Base-by-base conservation (phyloP, 805 yeast genomes). In the Maudiozyma saulgeensis region DNA sequence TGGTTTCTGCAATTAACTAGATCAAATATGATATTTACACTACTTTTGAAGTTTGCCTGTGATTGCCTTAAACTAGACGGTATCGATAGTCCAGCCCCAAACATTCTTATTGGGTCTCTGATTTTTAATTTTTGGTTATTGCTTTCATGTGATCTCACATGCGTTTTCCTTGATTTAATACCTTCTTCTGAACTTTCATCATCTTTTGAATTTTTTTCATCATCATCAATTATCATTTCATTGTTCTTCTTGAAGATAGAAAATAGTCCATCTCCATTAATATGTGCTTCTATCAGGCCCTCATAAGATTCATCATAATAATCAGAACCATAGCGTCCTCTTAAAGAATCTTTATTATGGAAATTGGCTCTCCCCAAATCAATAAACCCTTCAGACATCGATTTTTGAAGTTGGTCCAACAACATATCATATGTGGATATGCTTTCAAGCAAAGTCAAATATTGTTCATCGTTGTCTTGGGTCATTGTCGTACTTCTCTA, bases 291-390 rank as follows among this genome's bases (percentile, higher is more conserved):
- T 16, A 55, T 35, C 34, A 56, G 53, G 9, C 69, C 68, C n/a
- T 40, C 54, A 46, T 58, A 62, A 0, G 58, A 51, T 31, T 60
- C 52, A 49, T 64, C 67, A 62, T 64, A 65, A 43, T 65, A 64
- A 46, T 63, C 67, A 39, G 46, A 39, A n/a, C 69, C 69, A 46
- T 61, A 65, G 23, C 59, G 52, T 4, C 67, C 67, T 39, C 64
- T 49, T 34, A 64, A 47, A 0, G 66, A 50, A 46, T 63, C 62
- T 40, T 64, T 64, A 47, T 63, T 63, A 47, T 60, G 57, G 49
- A 57, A 66, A 45, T 66, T 62, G 5, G 68, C 68, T 46, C 66
- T 56, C 18, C 62, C 56, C 21, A 66, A 53, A 37, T 58, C 55
- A 31, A 51, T 47, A 41, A 57, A 61, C 0, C 68, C 68, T 11